phyloP scores from a whole-genome alignment of 2,329 filamentous ascomycete species.

The Fusarium subtropicale region DNA sequence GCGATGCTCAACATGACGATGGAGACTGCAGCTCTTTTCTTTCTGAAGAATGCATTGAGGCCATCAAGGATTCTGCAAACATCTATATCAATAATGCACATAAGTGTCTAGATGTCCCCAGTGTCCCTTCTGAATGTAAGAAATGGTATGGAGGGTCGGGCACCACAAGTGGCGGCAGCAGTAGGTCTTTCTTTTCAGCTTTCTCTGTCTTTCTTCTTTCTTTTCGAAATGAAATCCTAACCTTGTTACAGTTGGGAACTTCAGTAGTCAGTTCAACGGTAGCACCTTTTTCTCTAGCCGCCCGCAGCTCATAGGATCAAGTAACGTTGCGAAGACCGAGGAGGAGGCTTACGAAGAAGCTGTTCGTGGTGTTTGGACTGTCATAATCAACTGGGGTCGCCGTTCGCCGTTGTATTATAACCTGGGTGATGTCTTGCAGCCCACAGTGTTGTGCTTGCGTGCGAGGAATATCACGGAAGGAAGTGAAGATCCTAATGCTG shows the following conservation, averaged over 20 bases:
- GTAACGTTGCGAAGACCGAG: slow-evolving; percentile 8
- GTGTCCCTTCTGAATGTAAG: slow-evolving; percentile 4
- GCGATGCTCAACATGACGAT: slow-evolving; percentile 19
- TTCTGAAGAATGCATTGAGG: slow-evolving; percentile 14
- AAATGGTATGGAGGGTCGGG: slow-evolving; percentile 10
- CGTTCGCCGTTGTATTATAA: background rate
- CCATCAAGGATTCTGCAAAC: background rate
- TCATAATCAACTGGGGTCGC: slow-evolving; percentile 26
- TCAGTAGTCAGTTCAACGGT: slow-evolving; percentile 6
- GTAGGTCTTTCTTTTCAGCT: slow-evolving; percentile 5
- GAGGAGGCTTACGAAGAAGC: slow-evolving; percentile 22
- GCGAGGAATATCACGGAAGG: slow-evolving; percentile 24
- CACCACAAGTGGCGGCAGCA: background rate
- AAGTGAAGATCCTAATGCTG: slow-evolving; percentile 17
- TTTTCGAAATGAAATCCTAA: background rate
- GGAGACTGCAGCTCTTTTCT: slow-evolving; percentile 28
- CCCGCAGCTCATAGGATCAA: background rate
- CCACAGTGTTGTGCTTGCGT: slow-evolving; percentile 18
- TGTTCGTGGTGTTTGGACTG: slow-evolving; percentile 24
- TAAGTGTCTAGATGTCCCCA: background rate
- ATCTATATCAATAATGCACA: background rate
- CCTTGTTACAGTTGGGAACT: slow-evolving; percentile 2
- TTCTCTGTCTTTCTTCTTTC: background rate
- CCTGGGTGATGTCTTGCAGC: slow-evolving; percentile 10
- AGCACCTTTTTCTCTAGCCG: slow-evolving; percentile 7